These are phyloP conservation scores for Elaeagnus macrophylla DNA, from an alignment of 306 rosid species.

Conservation along the genomic window DNA sequence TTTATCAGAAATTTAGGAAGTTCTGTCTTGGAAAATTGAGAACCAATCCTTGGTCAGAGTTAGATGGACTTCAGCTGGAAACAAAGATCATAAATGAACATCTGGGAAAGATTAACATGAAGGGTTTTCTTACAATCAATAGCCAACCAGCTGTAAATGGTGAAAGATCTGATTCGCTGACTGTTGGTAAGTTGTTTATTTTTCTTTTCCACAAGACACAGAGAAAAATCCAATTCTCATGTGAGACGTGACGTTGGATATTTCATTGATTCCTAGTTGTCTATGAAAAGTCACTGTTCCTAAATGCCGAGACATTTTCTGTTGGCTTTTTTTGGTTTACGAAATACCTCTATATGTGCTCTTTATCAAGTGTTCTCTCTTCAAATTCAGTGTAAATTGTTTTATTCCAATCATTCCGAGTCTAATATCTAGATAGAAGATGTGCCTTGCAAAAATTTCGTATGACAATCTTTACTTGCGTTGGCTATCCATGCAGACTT, in stretches of 20 bases:
- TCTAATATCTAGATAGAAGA: neutral
- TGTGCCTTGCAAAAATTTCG: neutral
- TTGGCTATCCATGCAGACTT: neutral
- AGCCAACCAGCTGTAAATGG: conserved; percentile 96
- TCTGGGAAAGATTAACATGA: conserved; percentile 54
- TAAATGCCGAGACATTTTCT: too few species aligned
- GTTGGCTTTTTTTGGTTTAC: too few species aligned
- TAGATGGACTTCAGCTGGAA: conserved; percentile 95
- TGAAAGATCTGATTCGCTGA: conserved; percentile 73
- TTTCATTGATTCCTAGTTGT: too few species aligned
- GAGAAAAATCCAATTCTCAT: neutral
- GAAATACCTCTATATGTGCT: too few species aligned
- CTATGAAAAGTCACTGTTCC: too few species aligned
- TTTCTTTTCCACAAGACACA: neutral
- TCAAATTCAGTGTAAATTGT: too few species aligned
- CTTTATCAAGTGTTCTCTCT: neutral
- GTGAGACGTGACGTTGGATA: neutral
- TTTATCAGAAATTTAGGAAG: conserved; percentile 64
- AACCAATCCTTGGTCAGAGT: conserved; percentile 94
- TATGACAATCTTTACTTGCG: neutral
- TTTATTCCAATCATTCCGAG: neutral
- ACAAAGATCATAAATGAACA: conserved; percentile 72
- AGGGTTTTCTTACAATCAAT: conserved; percentile 90
- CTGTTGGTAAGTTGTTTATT: conserved; percentile 49
- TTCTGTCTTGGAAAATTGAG: conserved; percentile 82